Percentiles rank a stretch among this genome's conserved stretches.
These are phyloP conservation scores for Leishmania turanica DNA, from an alignment of 208 protist genomes.

Conservation along the genomic window DNA sequence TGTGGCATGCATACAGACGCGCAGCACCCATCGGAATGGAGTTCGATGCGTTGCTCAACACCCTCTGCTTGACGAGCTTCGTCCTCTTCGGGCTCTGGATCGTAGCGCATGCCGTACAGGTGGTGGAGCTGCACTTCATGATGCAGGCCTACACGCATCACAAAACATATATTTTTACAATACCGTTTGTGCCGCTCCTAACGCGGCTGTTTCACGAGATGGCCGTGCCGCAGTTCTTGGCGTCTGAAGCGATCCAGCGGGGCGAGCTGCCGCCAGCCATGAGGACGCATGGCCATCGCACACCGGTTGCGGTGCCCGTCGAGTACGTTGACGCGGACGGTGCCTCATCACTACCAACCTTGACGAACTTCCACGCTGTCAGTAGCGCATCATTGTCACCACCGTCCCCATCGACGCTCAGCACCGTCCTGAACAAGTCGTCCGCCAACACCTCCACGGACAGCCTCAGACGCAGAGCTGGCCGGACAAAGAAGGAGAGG, in stretches of 20 bases:
- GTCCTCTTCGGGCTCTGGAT: constrained; percentile 34
- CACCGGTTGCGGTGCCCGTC: neutral
- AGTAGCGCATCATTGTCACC: neutral
- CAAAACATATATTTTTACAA: constrained; percentile 33
- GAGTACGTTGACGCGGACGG: constrained; percentile 4
- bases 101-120: constrained; percentile 20
- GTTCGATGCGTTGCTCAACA: constrained; percentile 47
- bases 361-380: neutral
- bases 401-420: neutral
- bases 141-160: constrained; percentile 28
- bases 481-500: neutral
- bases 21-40: constrained; percentile 21
- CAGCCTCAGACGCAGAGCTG: neutral
- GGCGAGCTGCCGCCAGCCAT: constrained; percentile 9
- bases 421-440: neutral
- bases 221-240: constrained; percentile 42
- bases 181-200: constrained; percentile 52
- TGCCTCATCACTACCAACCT: neutral
- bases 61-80: constrained; percentile 32
- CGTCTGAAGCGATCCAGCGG: constrained; percentile 32
- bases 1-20: neutral
- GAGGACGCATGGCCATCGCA: neutral
- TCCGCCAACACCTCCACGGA: neutral
- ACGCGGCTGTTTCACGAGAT: constrained; percentile 52
- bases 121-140: constrained; percentile 29